Evolutionary conservation across 2,329 filamentous ascomycete genomes (phyloP), one percentile per base, ranked within the genome.

Genomic region (Aspergillus pseudoglaucus): DNA sequence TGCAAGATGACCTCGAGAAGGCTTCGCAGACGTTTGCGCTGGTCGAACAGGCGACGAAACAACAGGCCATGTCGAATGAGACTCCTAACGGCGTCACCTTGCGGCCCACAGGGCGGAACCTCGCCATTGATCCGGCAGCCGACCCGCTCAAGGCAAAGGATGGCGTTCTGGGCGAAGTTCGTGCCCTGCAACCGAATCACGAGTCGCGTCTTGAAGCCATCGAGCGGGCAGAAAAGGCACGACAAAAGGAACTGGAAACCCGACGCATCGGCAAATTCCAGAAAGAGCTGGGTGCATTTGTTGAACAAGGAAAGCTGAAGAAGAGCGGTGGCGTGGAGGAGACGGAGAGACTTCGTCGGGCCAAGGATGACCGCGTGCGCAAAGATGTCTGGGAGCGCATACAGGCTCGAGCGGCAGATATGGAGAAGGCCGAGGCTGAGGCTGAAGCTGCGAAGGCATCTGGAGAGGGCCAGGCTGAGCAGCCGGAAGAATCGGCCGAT

Each of bases 1-100:
- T 98, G 53, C 84, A 93, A 61, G 90, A 96, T 62, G 93, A 98
- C 72, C 76, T 98, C 42, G 90, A 97, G 65, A 96, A 97, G 72
- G 90, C 91, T 1, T 83, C 84, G 0, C 87, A 94, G 68, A 97
- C 93, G 0, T 95, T 98, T 63, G 87, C 88, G 20, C 80, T 98
- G 0, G 93, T 98, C 14, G 93, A 98, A 70, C 87, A 97, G 70
- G 93, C 93, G 7, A 97, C 90, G n/a, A 95, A 95, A 71, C 90
- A 97, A 70, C 93, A 98, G 66, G 87, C 80, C 47, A 62, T 94
- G 70, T 88, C 94, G 65, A 79, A 79, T 5, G 69, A 71, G 38
- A 22, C 14, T 35, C 33, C 14, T n/a, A 63, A 75, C 43, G 61
- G 58, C 38, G 67, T 68, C 46, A 71, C 73, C 9, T 48, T 72